These are phyloP conservation scores for Gastrolobium bilobum DNA, from an alignment of 306 rosid species.

Conservation along the genomic window DNA sequence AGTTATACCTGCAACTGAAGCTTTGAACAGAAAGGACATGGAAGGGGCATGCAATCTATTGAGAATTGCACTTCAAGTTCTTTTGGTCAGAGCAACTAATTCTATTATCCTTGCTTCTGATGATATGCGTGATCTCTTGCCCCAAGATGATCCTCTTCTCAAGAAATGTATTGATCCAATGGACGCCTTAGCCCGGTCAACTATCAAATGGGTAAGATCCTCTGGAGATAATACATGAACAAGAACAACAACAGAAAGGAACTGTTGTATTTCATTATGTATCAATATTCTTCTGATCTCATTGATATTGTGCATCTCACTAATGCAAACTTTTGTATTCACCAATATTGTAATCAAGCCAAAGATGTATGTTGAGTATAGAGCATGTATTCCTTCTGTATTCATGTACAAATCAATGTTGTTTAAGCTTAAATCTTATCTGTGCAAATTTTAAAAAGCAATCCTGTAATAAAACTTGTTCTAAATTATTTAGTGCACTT, in stretches of 20 bases:
- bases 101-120: slow-evolving; percentile 74
- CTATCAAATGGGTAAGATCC: slow-evolving; percentile 57
- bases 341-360: slow-evolving; percentile 31
- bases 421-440: slow-evolving; percentile 20
- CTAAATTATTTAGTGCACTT: not conserved
- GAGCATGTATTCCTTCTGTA: slow-evolving; percentile 41
- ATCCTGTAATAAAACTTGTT: not conserved
- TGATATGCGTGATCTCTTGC: slow-evolving; percentile 69
- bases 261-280: slow-evolving; percentile 4
- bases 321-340: slow-evolving; percentile 34
- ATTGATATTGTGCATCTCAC: slow-evolving; percentile 34
- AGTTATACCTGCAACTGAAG: slow-evolving; percentile 76
- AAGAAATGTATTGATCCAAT: slow-evolving; percentile 60
- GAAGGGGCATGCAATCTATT: slow-evolving; percentile 82
- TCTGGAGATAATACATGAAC: slow-evolving; percentile 42
- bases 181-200: slow-evolving; percentile 59
- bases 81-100: slow-evolving; percentile 77
- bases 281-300: slow-evolving; percentile 42
- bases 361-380: slow-evolving; percentile 26
- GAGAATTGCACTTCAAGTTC: slow-evolving; percentile 83
- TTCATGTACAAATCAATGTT: slow-evolving; percentile 30
- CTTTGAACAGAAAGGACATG: slow-evolving; percentile 75
- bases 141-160: slow-evolving; percentile 64
- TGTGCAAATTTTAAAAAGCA: slow-evolving; percentile 6
- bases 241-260: slow-evolving; percentile 38